Conservation (phyloP, 805 yeast species). For the Crinitomyces ghanaensis region DNA sequence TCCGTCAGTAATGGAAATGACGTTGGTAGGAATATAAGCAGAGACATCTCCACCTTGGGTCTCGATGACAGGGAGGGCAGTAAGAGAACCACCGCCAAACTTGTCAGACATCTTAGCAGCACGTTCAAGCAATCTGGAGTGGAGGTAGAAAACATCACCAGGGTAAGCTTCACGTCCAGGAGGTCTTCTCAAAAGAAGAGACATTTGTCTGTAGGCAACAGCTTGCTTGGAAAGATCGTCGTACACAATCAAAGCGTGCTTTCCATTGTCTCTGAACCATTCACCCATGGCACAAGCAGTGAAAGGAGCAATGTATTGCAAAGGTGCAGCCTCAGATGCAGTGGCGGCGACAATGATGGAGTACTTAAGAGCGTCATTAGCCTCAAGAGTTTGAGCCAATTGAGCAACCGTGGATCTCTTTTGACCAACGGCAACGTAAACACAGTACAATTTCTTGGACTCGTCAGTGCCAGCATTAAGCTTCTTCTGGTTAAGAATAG, state of each 20-base stretch:
- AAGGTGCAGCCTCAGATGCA: conserved; percentile 99
- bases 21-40: conserved; percentile 95
- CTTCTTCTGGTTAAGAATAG: conserved; percentile 98
- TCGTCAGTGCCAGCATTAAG: conserved; percentile 95
- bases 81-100: conserved; percentile 87
- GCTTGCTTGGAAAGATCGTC: conserved; percentile 99
- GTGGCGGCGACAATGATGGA: conserved; percentile 98
- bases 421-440: conserved; percentile 99
- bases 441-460: conserved; percentile 97
- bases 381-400: conserved; percentile 97
- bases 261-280: conserved; percentile 99
- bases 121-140: conserved; percentile 91
- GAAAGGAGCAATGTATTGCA: conserved; percentile 99
- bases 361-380: conserved; percentile 95
- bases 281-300: conserved; percentile 99
- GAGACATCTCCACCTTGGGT: conserved; percentile 99
- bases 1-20: conserved; percentile 94
- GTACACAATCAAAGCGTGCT: conserved; percentile 91
- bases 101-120: conserved; percentile 92
- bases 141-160: conserved; percentile 93
- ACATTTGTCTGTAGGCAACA: conserved; percentile 99
- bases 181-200: conserved; percentile 93
- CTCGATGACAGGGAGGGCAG: conserved; percentile 94
- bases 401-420: conserved; percentile 99
- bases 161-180: conserved; percentile 97